Percentiles rank a stretch among this genome's conserved stretches.
Evolutionary conservation across 352 stramenopile species (phyloP).

Genomic region (Thalassiosira mediterranea): DNA sequence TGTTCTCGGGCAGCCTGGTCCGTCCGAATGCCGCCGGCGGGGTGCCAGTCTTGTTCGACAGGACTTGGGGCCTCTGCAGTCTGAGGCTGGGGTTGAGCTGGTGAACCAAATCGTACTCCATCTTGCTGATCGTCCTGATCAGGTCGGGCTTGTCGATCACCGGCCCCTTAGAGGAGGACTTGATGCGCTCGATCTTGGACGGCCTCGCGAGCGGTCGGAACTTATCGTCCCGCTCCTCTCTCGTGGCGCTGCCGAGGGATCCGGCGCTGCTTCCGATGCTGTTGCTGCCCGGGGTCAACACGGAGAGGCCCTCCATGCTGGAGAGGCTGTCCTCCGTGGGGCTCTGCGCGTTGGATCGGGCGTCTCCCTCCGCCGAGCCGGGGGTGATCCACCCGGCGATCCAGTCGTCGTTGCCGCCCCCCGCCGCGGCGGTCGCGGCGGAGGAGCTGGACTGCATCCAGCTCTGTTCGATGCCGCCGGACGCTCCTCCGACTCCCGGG

Average conservation of each 20-base stretch:
- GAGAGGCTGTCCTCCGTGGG: conserved; percentile 1
- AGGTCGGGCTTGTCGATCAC: conserved; percentile 53
- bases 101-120: conserved; percentile 43
- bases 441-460: conserved; percentile 13
- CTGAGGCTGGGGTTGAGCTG: conserved; percentile 31
- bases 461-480: conserved; percentile 20
- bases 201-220: conserved; percentile 15
- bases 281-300: not conserved
- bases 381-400: conserved; percentile 36
- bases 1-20: too few species aligned
- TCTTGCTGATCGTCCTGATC: conserved; percentile 51
- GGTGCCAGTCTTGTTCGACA: too few species aligned
- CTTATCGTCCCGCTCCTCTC: conserved; percentile 41
- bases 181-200: conserved; percentile 44
- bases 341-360: not conserved
- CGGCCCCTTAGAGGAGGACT: conserved; percentile 28
- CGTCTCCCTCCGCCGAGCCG: not conserved
- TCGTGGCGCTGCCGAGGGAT: not conserved
- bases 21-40: too few species aligned
- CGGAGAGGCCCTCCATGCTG: conserved; percentile 26
- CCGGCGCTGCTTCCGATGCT: conserved; percentile 1
- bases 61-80: too few species aligned
- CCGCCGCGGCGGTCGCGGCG: not conserved
- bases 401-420: conserved; percentile 7
- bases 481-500: not conserved